phyloP scores from a whole-genome alignment of 257 asterid genomes.

The Penstemon davidsonii region DNA sequence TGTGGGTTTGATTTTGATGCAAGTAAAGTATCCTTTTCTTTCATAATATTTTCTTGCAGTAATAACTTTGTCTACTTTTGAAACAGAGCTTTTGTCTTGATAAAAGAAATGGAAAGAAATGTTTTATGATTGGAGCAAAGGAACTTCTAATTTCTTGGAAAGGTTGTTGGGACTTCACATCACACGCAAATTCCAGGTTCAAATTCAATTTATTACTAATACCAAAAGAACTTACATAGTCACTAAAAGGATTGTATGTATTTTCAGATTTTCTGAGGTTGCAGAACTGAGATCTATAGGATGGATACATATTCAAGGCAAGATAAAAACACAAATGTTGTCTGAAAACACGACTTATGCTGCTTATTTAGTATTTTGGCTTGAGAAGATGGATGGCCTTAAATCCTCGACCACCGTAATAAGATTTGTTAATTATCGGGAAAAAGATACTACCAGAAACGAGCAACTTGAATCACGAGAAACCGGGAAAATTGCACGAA shows the following conservation, averaged over 20 bases:
- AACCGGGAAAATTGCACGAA: slow-evolving; percentile 39
- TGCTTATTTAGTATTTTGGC: slow-evolving; percentile 35
- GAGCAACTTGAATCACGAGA: slow-evolving; percentile 27
- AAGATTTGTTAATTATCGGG: slow-evolving; percentile 27
- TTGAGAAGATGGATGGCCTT: slow-evolving; percentile 44
- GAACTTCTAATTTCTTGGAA: slow-evolving; percentile 33
- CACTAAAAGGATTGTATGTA: not conserved
- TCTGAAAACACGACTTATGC: slow-evolving; percentile 47
- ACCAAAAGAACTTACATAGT: too few relatives aligned
- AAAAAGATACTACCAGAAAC: slow-evolving; percentile 9
- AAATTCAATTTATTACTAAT: not conserved
- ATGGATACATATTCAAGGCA: slow-evolving; percentile 65
- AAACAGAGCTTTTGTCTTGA: slow-evolving; percentile 48
- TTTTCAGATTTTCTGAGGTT: slow-evolving; percentile 65
- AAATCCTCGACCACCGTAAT: slow-evolving; percentile 38
- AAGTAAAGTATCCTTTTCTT: not conserved
- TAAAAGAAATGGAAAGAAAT: slow-evolving; percentile 45
- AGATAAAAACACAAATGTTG: slow-evolving; percentile 36
- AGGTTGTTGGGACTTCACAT: slow-evolving; percentile 32
- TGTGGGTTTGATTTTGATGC: not conserved
- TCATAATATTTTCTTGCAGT: not conserved
- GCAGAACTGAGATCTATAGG: slow-evolving; percentile 53
- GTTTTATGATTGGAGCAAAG: slow-evolving; percentile 52
- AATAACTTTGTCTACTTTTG: not conserved
- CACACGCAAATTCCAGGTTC: slow-evolving; percentile 50